Conservation (phyloP, 1,284 basidiomycete genomes). For the Chalciporus sp. region DNA sequence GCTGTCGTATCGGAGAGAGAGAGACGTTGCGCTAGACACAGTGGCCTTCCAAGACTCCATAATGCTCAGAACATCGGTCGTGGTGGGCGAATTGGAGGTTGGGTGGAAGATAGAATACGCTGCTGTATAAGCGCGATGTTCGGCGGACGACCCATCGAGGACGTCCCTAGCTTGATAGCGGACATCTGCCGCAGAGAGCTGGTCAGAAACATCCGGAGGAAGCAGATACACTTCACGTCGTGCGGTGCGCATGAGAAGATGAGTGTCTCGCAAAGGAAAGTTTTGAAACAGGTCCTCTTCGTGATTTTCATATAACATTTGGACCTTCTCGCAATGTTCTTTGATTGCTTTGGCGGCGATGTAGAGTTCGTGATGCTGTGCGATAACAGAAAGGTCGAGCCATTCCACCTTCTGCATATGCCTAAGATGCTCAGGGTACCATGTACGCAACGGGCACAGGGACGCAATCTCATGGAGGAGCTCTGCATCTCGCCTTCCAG, state of each 20-base stretch:
- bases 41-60: conserved; percentile 10
- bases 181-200: background rate
- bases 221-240: conserved; percentile 12
- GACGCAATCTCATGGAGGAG: conserved; percentile 38
- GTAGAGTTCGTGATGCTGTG: conserved; percentile 39
- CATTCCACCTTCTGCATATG: conserved; percentile 40
- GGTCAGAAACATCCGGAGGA: conserved; percentile 6
- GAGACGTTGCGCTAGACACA: background rate
- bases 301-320: conserved; percentile 6
- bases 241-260: conserved; percentile 20
- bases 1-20: conserved; percentile 23
- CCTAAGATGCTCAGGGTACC: conserved; percentile 41
- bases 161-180: conserved; percentile 22
- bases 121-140: conserved; percentile 17
- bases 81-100: background rate
- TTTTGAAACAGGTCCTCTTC: background rate
- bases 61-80: conserved; percentile 7
- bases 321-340: conserved; percentile 27
- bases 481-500: conserved; percentile 31
- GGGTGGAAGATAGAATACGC: conserved; percentile 13
- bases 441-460: conserved; percentile 39
- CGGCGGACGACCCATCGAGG: background rate
- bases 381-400: conserved; percentile 16
- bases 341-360: conserved; percentile 31
- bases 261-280: conserved; percentile 10